A percentile compares a stretch with the other conserved stretches of the same genome.
phyloP scores from a whole-genome alignment of 2,329 filamentous ascomycete genomes.

The Neospermospora avenae region DNA sequence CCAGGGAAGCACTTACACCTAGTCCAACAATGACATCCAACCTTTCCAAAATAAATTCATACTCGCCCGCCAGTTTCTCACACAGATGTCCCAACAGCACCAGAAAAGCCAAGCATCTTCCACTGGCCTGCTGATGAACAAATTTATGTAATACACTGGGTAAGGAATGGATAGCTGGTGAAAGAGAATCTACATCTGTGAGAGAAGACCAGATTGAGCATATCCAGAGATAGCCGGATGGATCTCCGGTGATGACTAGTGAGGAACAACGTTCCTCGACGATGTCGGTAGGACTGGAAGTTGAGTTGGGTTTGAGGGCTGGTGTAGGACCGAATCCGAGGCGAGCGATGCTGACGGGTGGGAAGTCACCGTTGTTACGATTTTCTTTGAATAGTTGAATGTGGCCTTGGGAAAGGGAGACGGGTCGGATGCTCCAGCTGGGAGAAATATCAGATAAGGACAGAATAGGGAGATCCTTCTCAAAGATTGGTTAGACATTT shows the following conservation, averaged over 20 bases:
- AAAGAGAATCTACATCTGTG: slow-evolving; percentile 10
- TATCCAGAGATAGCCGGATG: slow-evolving; percentile 20
- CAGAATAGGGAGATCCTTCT: not conserved
- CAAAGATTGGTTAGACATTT: not conserved
- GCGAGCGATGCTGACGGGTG: slow-evolving; percentile 16
- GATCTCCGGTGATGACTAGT: slow-evolving; percentile 25
- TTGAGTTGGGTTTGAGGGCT: not conserved
- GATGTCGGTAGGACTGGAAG: slow-evolving; percentile 1
- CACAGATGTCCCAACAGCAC: slow-evolving; percentile 22
- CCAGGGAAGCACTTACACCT: slow-evolving; percentile 4
- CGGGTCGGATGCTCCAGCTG: slow-evolving; percentile 17
- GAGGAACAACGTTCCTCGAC: slow-evolving; percentile 22
- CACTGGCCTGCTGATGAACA: slow-evolving; percentile 21
- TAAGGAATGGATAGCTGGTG: slow-evolving; percentile 2
- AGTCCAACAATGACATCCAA: slow-evolving; percentile 18
- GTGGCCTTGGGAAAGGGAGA: slow-evolving; percentile 7
- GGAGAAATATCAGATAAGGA: not conserved
- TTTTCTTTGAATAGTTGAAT: slow-evolving; percentile 14
- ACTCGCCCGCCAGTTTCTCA: slow-evolving; percentile 21
- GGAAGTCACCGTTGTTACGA: slow-evolving; percentile 21
- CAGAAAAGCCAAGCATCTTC: slow-evolving; percentile 23
- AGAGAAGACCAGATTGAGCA: slow-evolving; percentile 22
- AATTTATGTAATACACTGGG: slow-evolving; percentile 16
- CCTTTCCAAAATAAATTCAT: slow-evolving; percentile 15
- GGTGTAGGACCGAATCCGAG: slow-evolving; percentile 3